Conservation (phyloP, 2,329 filamentous ascomycete genomes). For the Stemphylium lycopersici region DNA sequence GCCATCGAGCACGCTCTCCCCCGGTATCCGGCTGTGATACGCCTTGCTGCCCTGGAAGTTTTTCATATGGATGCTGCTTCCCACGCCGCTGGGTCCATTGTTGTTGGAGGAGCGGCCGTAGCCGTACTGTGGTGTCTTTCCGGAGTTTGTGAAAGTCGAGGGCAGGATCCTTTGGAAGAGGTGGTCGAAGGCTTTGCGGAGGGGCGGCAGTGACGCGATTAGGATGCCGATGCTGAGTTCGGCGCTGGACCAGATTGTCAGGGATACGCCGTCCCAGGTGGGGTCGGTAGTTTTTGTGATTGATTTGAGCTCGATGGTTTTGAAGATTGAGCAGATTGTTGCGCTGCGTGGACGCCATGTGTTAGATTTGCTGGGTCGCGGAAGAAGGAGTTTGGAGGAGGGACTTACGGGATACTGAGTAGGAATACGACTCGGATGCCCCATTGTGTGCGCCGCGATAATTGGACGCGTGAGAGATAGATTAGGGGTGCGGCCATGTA, state of each 20-base stretch:
- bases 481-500: conserved; percentile 38
- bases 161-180: conserved; percentile 27
- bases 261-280: conserved; percentile 33
- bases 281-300: conserved; percentile 31
- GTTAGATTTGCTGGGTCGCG: no score
- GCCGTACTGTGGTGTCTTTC: conserved; percentile 18
- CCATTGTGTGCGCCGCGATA: conserved; percentile 34
- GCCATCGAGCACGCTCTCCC: conserved; percentile 30
- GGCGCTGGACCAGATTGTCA: conserved; percentile 34
- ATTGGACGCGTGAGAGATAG: conserved; percentile 33
- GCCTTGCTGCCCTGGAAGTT: conserved; percentile 26
- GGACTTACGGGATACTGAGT: conserved; percentile 39
- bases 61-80: conserved; percentile 18
- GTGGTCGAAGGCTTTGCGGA: conserved; percentile 34
- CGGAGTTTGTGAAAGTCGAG: conserved; percentile 13
- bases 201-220: conserved; percentile 32
- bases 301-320: conserved; percentile 31
- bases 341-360: no score
- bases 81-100: not conserved
- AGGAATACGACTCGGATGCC: conserved; percentile 38
- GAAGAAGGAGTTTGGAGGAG: no score
- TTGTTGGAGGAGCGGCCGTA: conserved; percentile 12
- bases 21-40: conserved; percentile 26
- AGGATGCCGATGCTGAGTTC: conserved; percentile 32
- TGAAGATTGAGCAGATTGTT: conserved; percentile 39